Evolutionary conservation across 1,284 basidiomycete genomes (phyloP), one percentile per base, ranked within the genome.

Genomic region (Ustilago trichophora): DNA sequence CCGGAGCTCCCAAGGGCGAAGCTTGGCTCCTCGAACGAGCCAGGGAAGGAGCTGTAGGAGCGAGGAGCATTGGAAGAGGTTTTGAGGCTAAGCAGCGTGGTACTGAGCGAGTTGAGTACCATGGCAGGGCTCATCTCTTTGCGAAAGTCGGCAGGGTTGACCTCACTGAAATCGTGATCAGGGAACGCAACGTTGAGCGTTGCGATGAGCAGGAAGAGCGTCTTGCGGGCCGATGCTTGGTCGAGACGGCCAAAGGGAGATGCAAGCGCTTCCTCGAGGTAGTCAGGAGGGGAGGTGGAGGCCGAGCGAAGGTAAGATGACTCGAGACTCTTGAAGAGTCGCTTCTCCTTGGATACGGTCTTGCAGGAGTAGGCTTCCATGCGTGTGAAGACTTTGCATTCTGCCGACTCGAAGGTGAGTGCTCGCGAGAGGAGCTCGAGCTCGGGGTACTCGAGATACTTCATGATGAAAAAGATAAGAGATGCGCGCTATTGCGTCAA

Each of bases 341-440:
- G 92, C 87, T 94, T 93, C 86, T 98, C 96, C 80, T 91, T 91
- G 72, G 91, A 91, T 83, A 97, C 90, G 78, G 93, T 91, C 86
- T 98, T 98, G 87, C 93, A 95, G 74, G 91, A 93, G 85, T 98
- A 98, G 0, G 93, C 93, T 83, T 98, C 95, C 82, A 98, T 89
- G 72, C 93, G 88, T 32, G 92, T 94, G 82, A 92, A 89, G 16
- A 97, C 91, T 24, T 89, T 88, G 82, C 92, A 92, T 83, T 96
- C 93, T 43, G 91, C 88, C 6, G 91, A 90, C 50, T 83, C 82
- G 52, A 82, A 80, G 18, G 83, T 90, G 40, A 95, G 88, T n/a
- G 90, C 88, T 72, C 89, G 87, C 0, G 91, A 90, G 54, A 95
- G 87, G 53, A 87, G 87, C 21, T 89, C 87, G 24, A 94, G 86